These are phyloP conservation scores for Collybia nuda DNA, from an alignment of 768 basidiomycete species.

Conservation along the genomic window DNA sequence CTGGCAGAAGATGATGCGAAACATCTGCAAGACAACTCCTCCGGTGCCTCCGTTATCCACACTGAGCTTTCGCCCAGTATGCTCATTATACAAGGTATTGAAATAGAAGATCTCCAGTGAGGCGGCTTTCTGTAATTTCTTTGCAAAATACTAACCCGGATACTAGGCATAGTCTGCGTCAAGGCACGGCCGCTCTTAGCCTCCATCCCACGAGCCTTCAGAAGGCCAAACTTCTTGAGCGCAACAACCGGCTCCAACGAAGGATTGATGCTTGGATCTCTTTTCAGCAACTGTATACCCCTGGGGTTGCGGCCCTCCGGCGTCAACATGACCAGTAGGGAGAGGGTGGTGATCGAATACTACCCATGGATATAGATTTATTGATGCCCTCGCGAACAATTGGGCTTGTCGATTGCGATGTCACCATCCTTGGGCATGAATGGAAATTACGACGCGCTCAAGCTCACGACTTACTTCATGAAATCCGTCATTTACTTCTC, in stretches of 20 bases:
- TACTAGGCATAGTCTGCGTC: constrained; percentile 11
- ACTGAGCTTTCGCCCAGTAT: constrained; percentile 2
- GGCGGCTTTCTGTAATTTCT: too few species aligned
- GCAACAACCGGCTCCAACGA: constrained; percentile 14
- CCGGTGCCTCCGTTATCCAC: constrained; percentile 2
- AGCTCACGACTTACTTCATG: neutral
- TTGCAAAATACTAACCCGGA: constrained; percentile 2
- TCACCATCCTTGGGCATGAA: neutral
- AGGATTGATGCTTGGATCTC: constrained; percentile 23
- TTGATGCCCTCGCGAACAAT: constrained; percentile 17
- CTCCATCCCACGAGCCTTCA: constrained; percentile 25
- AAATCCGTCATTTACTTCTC: neutral
- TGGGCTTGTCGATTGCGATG: constrained; percentile 13
- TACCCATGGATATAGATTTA: constrained; percentile 1
- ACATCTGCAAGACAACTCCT: constrained; percentile 3
- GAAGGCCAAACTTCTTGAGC: constrained; percentile 21
- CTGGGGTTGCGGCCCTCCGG: constrained; percentile 1
- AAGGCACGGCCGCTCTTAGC: constrained; percentile 12
- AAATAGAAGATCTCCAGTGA: constrained; percentile 33
- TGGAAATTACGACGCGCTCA: neutral
- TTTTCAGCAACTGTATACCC: constrained; percentile 27
- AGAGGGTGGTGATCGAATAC: neutral
- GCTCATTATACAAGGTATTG: constrained; percentile 24
- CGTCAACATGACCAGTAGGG: constrained; percentile 9
- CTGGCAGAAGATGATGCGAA: neutral